Evolutionary conservation across 441 rosid genomes (phyloP).

Genomic region (Heliophila coronopifolia): DNA sequence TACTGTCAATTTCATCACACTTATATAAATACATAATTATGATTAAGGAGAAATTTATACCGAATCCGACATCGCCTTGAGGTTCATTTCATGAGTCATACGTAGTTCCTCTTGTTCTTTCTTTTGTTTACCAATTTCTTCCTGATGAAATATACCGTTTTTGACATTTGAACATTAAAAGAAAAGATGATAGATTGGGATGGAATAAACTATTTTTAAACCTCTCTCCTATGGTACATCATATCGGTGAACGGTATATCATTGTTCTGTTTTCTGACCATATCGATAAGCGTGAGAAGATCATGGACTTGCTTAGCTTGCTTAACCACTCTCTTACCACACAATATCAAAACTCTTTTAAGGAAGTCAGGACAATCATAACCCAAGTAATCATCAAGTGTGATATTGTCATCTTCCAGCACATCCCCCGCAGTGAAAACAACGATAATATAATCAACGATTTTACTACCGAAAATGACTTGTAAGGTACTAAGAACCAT

Average conservation of each 20-base stretch:
- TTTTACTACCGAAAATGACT: slow-evolving; percentile 5
- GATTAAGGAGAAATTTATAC: no score
- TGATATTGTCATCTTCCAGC: background rate
- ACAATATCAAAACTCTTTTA: background rate
- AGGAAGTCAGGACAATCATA: slow-evolving; percentile 4
- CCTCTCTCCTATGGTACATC: background rate
- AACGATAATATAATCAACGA: background rate
- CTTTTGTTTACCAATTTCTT: no score
- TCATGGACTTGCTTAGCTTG: slow-evolving; percentile 3
- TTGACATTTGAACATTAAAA: no score
- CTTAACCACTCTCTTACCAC: slow-evolving; percentile 5
- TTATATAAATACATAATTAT: no score
- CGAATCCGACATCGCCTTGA: no score
- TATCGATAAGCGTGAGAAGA: slow-evolving; percentile 9
- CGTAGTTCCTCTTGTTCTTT: no score
- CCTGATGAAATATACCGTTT: no score
- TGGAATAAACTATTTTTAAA: no score
- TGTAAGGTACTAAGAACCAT: slow-evolving; percentile 1
- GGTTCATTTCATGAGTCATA: no score
- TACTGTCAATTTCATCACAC: no score
- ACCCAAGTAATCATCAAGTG: background rate
- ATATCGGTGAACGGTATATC: background rate
- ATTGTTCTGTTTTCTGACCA: background rate
- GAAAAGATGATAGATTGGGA: no score
- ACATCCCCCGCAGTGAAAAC: slow-evolving; percentile 5